These are phyloP conservation scores for Udeniomyces megalosporus DNA, from an alignment of 768 basidiomycete genomes.

Conservation along the genomic window DNA sequence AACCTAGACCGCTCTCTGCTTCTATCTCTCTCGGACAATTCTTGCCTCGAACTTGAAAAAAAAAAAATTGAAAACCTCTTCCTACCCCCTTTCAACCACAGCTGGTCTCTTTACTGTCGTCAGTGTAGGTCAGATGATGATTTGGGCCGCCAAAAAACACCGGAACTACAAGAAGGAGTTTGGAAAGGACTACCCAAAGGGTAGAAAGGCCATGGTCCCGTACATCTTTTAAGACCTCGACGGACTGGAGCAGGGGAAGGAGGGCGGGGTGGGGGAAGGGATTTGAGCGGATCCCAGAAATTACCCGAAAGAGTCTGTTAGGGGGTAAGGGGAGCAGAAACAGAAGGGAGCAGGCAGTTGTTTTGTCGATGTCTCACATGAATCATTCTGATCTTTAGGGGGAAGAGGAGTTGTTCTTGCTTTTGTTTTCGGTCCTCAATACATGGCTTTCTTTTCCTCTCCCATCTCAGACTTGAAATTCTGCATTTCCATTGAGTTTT, in stretches of 20 bases:
- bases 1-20: constrained; percentile 18
- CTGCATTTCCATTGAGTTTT: too few relatives aligned
- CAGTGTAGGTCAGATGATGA: constrained; percentile 49
- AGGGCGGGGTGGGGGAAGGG: not conserved
- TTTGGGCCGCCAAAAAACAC: constrained; percentile 89
- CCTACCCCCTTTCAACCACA: constrained; percentile 7
- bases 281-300: too few relatives aligned
- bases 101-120: constrained; percentile 46
- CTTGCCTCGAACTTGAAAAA: constrained; percentile 22
- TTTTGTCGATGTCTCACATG: too few relatives aligned
- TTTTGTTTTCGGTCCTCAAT: too few relatives aligned
- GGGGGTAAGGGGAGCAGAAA: too few relatives aligned
- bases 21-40: not conserved
- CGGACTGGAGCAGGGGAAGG: too few relatives aligned
- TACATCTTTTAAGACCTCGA: constrained; percentile 44
- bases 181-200: constrained; percentile 60
- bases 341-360: too few relatives aligned
- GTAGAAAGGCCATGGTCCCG: constrained; percentile 64
- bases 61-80: constrained; percentile 24
- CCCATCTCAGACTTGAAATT: too few relatives aligned
- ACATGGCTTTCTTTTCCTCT: too few relatives aligned
- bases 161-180: constrained; percentile 81
- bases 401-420: too few relatives aligned
- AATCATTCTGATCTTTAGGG: too few relatives aligned
- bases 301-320: too few relatives aligned